These are phyloP conservation scores for Pezicula rhizophila DNA, from an alignment of 2,329 filamentous ascomycete species.

Conservation along the genomic window DNA sequence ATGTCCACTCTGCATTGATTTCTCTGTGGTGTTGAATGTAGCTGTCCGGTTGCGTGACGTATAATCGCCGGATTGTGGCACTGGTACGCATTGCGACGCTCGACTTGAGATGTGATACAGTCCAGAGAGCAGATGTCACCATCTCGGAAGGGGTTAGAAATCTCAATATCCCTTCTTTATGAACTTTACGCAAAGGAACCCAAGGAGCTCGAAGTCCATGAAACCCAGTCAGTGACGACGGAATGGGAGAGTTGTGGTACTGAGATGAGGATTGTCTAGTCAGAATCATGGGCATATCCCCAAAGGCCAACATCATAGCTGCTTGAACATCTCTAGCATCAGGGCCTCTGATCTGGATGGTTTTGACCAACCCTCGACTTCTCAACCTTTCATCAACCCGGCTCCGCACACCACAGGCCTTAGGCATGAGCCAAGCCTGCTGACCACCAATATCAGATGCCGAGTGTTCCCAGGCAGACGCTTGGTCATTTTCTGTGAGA, in stretches of 20 bases:
- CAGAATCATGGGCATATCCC: conserved; percentile 40
- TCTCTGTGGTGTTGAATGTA: conserved; percentile 57
- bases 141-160: conserved; percentile 69
- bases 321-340: conserved; percentile 64
- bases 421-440: conserved; percentile 46
- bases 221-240: conserved; percentile 16
- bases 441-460: conserved; percentile 12
- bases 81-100: conserved; percentile 68
- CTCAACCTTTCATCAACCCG: conserved; percentile 64
- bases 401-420: conserved; percentile 59
- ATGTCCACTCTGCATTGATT: conserved; percentile 53
- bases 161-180: conserved; percentile 65
- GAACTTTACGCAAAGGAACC: conserved; percentile 71
- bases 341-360: conserved; percentile 52
- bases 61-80: conserved; percentile 54
- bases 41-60: conserved; percentile 68
- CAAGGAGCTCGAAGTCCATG: conserved; percentile 59
- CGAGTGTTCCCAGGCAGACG: conserved; percentile 21
- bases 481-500: conserved; percentile 17
- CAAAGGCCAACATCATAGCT: conserved; percentile 58
- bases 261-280: conserved; percentile 16
- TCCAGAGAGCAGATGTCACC: conserved; percentile 67
- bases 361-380: conserved; percentile 66
- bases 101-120: conserved; percentile 61
- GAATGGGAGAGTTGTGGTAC: conserved; percentile 13